phyloP scores from a whole-genome alignment of 805 yeast species.

The Metschnikowia anglica region DNA sequence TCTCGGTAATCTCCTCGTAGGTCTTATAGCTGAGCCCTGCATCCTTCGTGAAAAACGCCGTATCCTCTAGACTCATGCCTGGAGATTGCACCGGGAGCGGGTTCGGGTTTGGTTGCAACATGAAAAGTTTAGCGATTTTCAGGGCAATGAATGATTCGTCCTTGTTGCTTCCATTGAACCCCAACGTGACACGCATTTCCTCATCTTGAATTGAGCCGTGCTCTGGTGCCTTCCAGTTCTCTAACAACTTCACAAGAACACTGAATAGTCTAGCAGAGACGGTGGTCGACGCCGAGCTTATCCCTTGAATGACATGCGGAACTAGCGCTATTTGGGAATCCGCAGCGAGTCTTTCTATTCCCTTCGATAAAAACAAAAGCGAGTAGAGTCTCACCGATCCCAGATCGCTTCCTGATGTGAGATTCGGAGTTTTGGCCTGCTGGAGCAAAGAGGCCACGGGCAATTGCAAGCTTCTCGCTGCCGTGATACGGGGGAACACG shows the following conservation, averaged over 20 bases:
- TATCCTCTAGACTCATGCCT: slow-evolving; percentile 59
- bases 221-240: slow-evolving; percentile 49
- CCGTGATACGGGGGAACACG: slow-evolving; percentile 62
- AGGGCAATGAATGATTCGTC: slow-evolving; percentile 49
- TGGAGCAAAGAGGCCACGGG: slow-evolving; percentile 63
- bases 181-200: slow-evolving; percentile 31
- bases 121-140: slow-evolving; percentile 54
- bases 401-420: slow-evolving; percentile 43
- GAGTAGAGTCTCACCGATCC: slow-evolving; percentile 59
- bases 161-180: slow-evolving; percentile 31
- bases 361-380: slow-evolving; percentile 65
- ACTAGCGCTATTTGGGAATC: slow-evolving; percentile 42
- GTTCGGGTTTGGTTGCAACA: slow-evolving; percentile 46
- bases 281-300: slow-evolving; percentile 35
- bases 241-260: slow-evolving; percentile 55
- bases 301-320: slow-evolving; percentile 48
- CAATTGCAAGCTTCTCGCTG: slow-evolving; percentile 51
- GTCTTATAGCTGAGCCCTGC: slow-evolving; percentile 63
- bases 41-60: slow-evolving; percentile 60
- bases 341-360: slow-evolving; percentile 52
- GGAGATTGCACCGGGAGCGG: slow-evolving; percentile 46
- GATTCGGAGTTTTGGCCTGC: slow-evolving; percentile 61
- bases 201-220: slow-evolving; percentile 45
- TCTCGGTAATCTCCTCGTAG: slow-evolving; percentile 40
- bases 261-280: slow-evolving; percentile 61